Evolutionary conservation across 441 rosid genomes (phyloP).

Genomic region (Populus hybrid): DNA sequence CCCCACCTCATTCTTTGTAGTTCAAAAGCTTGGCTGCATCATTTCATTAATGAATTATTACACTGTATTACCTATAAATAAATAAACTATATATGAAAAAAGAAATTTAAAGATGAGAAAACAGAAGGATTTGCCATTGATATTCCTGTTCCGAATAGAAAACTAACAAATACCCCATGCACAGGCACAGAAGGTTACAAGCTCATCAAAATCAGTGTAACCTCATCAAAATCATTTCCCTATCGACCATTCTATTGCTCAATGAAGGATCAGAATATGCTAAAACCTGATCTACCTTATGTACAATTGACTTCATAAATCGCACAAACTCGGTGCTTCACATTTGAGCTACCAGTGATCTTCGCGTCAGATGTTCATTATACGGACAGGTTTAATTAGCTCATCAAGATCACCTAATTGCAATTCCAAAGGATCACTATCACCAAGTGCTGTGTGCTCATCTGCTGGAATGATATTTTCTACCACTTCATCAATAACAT

Average conservation of each 20-base stretch:
- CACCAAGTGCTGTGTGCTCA: constrained; percentile 31
- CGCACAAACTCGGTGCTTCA: neutral
- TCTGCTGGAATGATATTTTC: constrained; percentile 19
- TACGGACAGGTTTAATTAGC: constrained; percentile 59
- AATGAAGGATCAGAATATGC: neutral
- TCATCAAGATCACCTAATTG: constrained; percentile 41
- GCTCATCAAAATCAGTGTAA: neutral
- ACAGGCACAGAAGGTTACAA: neutral
- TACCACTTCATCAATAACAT: constrained; percentile 36
- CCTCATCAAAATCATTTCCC: neutral
- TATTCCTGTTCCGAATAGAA: neutral
- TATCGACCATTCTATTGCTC: neutral
- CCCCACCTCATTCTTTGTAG: no score
- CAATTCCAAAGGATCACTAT: constrained; percentile 33
- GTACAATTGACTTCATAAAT: neutral
- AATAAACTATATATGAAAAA: neutral
- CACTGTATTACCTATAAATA: no score
- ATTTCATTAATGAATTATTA: no score
- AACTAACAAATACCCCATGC: constrained; percentile 2
- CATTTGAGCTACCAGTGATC: neutral
- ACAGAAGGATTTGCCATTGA: neutral
- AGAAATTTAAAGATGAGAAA: neutral
- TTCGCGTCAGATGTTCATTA: constrained; percentile 40
- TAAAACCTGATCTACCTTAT: neutral
- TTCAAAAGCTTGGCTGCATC: no score